Evolutionary conservation across 805 yeast species (phyloP), one percentile per base, ranked within the genome.

Genomic region (Cyberlindnera sargentensis): DNA sequence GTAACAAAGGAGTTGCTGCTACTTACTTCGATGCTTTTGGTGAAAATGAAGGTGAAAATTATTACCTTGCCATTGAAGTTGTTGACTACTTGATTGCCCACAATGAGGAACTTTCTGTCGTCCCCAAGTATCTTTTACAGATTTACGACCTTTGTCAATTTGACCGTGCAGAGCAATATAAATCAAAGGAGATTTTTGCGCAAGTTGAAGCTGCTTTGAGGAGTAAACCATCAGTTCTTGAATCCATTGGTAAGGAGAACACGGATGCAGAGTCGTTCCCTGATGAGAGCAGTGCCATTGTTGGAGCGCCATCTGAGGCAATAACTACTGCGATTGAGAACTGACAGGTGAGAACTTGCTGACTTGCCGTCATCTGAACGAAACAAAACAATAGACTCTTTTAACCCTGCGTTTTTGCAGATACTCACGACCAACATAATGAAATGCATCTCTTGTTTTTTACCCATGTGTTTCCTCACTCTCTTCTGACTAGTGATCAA

Each of bases 1-100:
- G 43, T 11, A 50, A 45, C 5, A 52, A 55, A n/a, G 56, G 52
- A 9, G 57, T 50, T 8, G 62, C 61, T 1, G 46, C 56, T 27
- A 56, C 69, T 6, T 66, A 63, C 44, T 55, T 58, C 41, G 67
- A 66, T 46, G 66, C 66, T 1, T 65, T 66, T 50, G 67, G 67
- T 4, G 67, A 67, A 44, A 65, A 64, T 50, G 71, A 65, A 42
- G 72, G 91, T 34, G 93, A 87, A 50, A 75, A 77, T 26, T 89
- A 90, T 58, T 86, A 90, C 57, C 68, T 88, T 50, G 95, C 95
- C 1, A 90, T 93, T 57, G 98, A 91, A 60, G 91, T 89, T 30
- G 82, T 93, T 31, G 85, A 87, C 61, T 78, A 80, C 49, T 68
- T 93, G 61, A 89, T 93, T 49, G 85, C 85, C 46, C 72, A 80